A percentile compares a stretch with the other conserved stretches of the same genome.
Conservation (phyloP, 768 basidiomycete genomes). For the Hemileccinum impolitum region DNA sequence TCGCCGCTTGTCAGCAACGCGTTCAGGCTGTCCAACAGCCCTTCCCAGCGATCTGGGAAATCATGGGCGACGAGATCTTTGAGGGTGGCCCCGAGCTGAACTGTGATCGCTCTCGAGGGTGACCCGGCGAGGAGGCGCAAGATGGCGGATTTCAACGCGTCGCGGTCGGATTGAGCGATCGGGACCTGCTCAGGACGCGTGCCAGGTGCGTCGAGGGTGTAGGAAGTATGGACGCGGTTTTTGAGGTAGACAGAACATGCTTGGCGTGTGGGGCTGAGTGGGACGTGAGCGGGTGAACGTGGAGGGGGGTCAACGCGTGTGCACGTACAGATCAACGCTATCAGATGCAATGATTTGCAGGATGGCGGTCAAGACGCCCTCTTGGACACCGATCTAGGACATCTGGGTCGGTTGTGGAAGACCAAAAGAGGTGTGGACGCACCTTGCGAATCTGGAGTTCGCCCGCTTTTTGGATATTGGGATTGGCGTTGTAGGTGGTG, state of each 20-base stretch:
- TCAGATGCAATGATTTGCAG: constrained; percentile 83
- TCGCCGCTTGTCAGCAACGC: constrained; percentile 58
- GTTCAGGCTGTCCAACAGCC: constrained; percentile 64
- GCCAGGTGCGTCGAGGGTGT: constrained; percentile 43
- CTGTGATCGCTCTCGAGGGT: constrained; percentile 61
- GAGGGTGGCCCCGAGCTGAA: constrained; percentile 72
- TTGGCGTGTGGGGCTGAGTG: constrained; percentile 69
- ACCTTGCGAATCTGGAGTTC: constrained; percentile 90
- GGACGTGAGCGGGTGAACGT: neutral
- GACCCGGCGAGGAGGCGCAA: constrained; percentile 68
- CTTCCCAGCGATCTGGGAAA: constrained; percentile 76
- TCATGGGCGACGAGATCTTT: constrained; percentile 74
- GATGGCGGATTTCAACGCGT: constrained; percentile 64
- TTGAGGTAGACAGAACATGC: constrained; percentile 87
- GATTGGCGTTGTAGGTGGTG: constrained; percentile 77
- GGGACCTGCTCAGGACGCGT: constrained; percentile 58
- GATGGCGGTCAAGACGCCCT: constrained; percentile 80
- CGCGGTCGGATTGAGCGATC: constrained; percentile 67
- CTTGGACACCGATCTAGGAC: constrained; percentile 68
- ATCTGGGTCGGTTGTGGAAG: neutral
- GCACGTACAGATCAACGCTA: constrained; percentile 69
- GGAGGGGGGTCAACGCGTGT: constrained; percentile 32
- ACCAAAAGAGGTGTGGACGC: neutral
- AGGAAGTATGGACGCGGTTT: constrained; percentile 75
- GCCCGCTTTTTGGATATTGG: constrained; percentile 80